These are phyloP conservation scores for Laetiporus sulphureus DNA, from an alignment of 1,284 basidiomycete genomes.

Conservation along the genomic window DNA sequence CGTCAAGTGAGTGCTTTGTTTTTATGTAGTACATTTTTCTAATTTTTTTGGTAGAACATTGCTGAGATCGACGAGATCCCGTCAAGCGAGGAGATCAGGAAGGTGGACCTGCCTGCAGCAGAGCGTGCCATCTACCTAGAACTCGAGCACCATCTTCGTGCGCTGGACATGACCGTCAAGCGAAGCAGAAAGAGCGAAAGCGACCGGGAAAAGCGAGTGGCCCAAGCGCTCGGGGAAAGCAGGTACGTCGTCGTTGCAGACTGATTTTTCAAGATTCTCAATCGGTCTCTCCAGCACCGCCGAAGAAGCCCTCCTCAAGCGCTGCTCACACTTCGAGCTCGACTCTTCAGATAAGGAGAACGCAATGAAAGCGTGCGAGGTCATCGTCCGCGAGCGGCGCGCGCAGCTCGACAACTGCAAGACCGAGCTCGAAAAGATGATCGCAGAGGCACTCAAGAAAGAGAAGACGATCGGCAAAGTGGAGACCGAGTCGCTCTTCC, in stretches of 20 bases:
- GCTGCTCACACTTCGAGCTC: conserved; percentile 90
- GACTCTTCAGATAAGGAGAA: conserved; percentile 68
- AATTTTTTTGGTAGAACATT: conserved; percentile 58
- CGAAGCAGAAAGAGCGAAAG: conserved; percentile 83
- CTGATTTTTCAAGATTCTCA: not conserved
- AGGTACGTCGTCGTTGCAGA: conserved; percentile 42
- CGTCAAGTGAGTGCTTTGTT: conserved; percentile 52
- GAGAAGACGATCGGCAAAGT: conserved; percentile 61
- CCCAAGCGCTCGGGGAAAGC: conserved; percentile 84
- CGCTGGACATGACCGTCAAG: conserved; percentile 83
- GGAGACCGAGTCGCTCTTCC: conserved; percentile 69
- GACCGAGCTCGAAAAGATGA: conserved; percentile 59
- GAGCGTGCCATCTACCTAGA: conserved; percentile 95
- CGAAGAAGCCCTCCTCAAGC: conserved; percentile 87
- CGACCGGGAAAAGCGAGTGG: conserved; percentile 85
- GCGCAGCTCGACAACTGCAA: conserved; percentile 78
- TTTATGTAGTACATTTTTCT: not conserved
- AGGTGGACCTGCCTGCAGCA: conserved; percentile 79
- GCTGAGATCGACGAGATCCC: conserved; percentile 96
- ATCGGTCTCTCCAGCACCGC: conserved; percentile 48
- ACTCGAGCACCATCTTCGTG: conserved; percentile 87
- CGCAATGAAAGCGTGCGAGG: conserved; percentile 87
- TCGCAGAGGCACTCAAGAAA: conserved; percentile 59
- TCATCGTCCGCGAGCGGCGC: conserved; percentile 80
- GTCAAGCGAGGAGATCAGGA: conserved; percentile 61